These are phyloP conservation scores for Scopulariopsis brevicaulis DNA, from an alignment of 2,329 filamentous ascomycete species.

Conservation along the genomic window DNA sequence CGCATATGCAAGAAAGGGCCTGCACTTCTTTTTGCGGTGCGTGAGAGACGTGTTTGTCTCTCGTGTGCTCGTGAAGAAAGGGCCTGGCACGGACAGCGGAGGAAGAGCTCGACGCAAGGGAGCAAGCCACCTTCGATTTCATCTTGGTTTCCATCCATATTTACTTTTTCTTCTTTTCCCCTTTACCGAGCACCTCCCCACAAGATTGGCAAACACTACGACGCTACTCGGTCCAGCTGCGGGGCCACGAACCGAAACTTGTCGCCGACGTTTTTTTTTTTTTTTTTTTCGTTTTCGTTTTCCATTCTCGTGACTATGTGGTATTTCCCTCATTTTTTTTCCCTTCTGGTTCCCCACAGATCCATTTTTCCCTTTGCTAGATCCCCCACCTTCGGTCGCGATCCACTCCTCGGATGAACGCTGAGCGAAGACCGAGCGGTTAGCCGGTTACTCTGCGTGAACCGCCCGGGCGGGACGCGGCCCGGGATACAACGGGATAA, in stretches of 20 bases:
- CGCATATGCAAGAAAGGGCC: background rate
- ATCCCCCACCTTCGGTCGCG: background rate
- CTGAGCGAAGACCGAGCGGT: background rate
- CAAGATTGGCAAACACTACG: background rate
- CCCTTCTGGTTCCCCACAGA: background rate
- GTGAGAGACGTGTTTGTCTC: background rate
- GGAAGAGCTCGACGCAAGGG: background rate
- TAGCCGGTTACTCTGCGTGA: no score
- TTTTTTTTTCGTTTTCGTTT: background rate
- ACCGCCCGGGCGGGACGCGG: no score
- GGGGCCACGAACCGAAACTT: background rate
- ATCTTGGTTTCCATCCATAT: background rate
- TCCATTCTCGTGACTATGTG: background rate
- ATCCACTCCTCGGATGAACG: background rate
- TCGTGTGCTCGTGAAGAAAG: background rate
- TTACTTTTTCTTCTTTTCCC: background rate
- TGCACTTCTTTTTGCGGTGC: background rate
- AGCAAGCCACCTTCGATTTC: background rate
- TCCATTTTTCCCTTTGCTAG: background rate
- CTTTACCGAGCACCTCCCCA: background rate
- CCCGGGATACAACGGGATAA: no score
- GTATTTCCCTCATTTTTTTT: background rate
- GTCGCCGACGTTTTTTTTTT: slow-evolving; percentile 1
- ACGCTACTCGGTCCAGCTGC: background rate
- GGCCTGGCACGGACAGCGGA: background rate